Percentiles rank a stretch among this genome's conserved stretches.
Conservation (phyloP, 1,284 basidiomycete species). For the Leccinum variabile region DNA sequence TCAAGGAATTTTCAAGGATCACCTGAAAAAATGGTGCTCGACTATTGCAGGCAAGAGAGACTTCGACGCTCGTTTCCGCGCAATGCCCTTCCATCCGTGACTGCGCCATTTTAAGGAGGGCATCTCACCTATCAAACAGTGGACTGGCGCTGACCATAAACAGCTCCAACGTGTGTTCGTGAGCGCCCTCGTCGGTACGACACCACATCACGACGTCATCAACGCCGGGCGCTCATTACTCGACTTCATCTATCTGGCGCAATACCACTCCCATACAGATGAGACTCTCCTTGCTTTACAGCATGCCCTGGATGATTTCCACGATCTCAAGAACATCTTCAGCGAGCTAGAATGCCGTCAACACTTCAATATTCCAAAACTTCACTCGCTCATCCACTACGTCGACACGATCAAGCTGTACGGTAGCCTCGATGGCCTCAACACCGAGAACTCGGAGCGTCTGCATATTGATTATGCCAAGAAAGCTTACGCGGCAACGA, state of each 20-base stretch:
- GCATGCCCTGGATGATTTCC: background rate
- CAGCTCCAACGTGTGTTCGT: background rate
- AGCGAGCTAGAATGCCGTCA: background rate
- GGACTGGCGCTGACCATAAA: background rate
- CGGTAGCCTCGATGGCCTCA: slow-evolving; percentile 11
- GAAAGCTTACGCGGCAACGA: no score
- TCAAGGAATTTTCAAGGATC: slow-evolving; percentile 5
- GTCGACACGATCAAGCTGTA: slow-evolving; percentile 2
- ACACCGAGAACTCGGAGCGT: slow-evolving; percentile 16
- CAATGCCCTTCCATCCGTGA: background rate
- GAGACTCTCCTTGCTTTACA: background rate
- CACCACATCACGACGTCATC: background rate
- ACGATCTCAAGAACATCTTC: background rate
- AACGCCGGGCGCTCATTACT: accelerated
- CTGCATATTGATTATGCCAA: background rate
- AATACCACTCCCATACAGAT: background rate
- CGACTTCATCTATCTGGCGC: background rate
- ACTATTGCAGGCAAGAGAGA: background rate
- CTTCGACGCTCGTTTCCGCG: background rate
- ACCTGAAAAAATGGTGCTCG: slow-evolving; percentile 3
- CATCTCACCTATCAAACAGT: background rate
- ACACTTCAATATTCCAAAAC: slow-evolving; percentile 12
- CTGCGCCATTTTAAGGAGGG: background rate
- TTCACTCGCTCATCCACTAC: slow-evolving; percentile 12
- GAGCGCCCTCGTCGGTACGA: background rate